A percentile compares a stretch with the other conserved stretches of the same genome.
These are phyloP conservation scores for Pichia sp. DNA, from an alignment of 1,139 yeast species.

Conservation along the genomic window DNA sequence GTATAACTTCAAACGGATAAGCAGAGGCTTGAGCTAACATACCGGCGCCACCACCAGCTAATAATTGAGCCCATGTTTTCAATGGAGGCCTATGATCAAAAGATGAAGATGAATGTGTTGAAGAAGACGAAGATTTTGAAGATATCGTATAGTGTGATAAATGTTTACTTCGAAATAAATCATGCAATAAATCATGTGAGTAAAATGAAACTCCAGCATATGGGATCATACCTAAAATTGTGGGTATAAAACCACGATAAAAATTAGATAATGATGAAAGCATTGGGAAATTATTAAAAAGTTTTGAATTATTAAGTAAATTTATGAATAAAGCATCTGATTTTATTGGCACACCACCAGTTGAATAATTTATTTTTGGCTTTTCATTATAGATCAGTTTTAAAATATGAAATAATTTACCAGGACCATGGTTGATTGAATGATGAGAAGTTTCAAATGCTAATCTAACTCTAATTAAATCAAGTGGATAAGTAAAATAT, in stretches of 20 bases:
- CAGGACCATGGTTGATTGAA: constrained; percentile 33
- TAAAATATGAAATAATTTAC: constrained; percentile 52
- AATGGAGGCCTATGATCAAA: constrained; percentile 60
- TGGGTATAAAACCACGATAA: constrained; percentile 91
- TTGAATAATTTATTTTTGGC: constrained; percentile 33
- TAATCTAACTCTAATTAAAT: constrained; percentile 79
- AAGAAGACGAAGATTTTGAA: constrained; percentile 10
- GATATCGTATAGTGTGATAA: constrained; percentile 55
- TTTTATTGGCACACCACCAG: constrained; percentile 21
- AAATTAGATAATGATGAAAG: constrained; percentile 56
- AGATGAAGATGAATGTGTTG: constrained; percentile 26
- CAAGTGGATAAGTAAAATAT: constrained; percentile 86
- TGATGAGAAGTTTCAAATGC: constrained; percentile 70
- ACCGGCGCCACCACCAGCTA: constrained; percentile 95
- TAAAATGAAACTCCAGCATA: constrained; percentile 97
- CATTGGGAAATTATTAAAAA: constrained; percentile 26
- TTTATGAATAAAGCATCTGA: constrained; percentile 31
- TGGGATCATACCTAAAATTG: constrained; percentile 92
- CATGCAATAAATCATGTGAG: constrained; percentile 89
- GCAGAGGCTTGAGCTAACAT: constrained; percentile 94
- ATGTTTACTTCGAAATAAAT: constrained; percentile 57
- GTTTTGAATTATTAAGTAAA: constrained; percentile 31
- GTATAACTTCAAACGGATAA: constrained; percentile 90
- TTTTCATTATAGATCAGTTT: constrained; percentile 54
- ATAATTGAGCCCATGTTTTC: constrained; percentile 82